A percentile compares a stretch with the other conserved stretches of the same genome.
Conservation (phyloP, 2,329 filamentous ascomycete species). For the Nothopassalora personata region DNA sequence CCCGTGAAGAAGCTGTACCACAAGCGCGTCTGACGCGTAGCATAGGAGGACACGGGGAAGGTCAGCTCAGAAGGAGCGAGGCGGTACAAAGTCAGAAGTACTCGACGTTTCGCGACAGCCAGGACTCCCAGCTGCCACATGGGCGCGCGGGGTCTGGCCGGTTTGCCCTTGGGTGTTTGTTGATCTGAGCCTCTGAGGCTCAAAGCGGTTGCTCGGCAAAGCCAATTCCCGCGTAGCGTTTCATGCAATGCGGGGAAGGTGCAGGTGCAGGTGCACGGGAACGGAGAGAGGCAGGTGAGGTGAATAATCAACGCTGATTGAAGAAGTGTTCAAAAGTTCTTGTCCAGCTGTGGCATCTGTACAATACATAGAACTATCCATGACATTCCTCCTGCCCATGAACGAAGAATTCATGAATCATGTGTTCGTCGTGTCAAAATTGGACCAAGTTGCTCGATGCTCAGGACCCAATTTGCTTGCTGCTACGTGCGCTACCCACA, state of each 20-base stretch:
- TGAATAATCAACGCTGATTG: neutral
- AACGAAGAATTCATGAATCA: slow-evolving; percentile 9
- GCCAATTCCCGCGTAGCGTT: neutral
- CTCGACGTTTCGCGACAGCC: neutral
- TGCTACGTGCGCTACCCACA: too few species aligned
- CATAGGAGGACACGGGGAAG: neutral
- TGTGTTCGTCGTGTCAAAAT: slow-evolving; percentile 4
- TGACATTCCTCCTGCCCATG: neutral
- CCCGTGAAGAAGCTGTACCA: neutral
- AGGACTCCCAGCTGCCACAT: neutral
- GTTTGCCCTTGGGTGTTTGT: neutral
- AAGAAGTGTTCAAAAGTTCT: neutral
- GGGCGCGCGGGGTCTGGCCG: neutral
- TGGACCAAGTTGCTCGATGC: slow-evolving; percentile 7
- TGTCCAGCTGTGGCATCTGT: neutral
- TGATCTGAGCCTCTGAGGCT: neutral
- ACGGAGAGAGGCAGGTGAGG: neutral
- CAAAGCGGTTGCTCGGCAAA: neutral
- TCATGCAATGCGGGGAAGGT: neutral
- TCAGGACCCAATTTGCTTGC: too few species aligned
- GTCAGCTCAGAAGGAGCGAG: neutral
- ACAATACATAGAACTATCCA: too few species aligned
- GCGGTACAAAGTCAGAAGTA: neutral
- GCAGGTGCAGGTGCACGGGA: neutral
- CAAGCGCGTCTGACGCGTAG: neutral